Conservation (phyloP, 179 eudicot genomes). For the Corrigiola litoralis region DNA sequence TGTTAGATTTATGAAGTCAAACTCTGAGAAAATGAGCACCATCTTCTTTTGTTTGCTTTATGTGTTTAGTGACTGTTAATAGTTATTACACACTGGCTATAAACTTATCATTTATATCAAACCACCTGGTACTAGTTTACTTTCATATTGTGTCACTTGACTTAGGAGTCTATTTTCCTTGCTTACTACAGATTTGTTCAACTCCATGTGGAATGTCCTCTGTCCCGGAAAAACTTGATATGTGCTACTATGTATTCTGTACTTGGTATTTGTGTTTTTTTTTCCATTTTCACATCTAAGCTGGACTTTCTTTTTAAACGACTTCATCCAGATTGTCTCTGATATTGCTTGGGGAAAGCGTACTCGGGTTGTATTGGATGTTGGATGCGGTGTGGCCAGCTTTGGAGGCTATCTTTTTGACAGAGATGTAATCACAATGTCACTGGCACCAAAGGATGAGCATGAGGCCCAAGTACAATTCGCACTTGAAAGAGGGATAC, state of each 20-base stretch:
- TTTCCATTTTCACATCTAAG: neutral
- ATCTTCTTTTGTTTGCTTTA: no score
- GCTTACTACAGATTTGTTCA: no score
- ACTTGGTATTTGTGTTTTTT: neutral
- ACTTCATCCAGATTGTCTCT: constrained; percentile 29
- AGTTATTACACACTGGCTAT: no score
- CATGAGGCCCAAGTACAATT: constrained; percentile 49
- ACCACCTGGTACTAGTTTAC: no score
- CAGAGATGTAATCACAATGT: constrained; percentile 38
- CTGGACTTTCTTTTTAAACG: neutral
- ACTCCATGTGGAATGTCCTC: no score
- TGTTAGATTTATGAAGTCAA: no score
- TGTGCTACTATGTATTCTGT: neutral
- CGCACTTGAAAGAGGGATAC: constrained; percentile 46
- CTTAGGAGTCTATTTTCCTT: no score
- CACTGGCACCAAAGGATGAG: constrained; percentile 48
- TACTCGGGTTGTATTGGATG: constrained; percentile 44
- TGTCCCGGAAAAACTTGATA: neutral
- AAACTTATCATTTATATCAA: no score
- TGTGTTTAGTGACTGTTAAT: no score
- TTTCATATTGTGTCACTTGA: no score
- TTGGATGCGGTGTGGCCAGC: constrained; percentile 53
- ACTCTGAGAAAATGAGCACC: no score
- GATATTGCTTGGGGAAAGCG: constrained; percentile 49
- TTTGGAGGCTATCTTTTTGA: constrained; percentile 49